Base-by-base conservation (phyloP, 371 early-diverging fungal genomes). In the Saksenaea vasiformis region DNA sequence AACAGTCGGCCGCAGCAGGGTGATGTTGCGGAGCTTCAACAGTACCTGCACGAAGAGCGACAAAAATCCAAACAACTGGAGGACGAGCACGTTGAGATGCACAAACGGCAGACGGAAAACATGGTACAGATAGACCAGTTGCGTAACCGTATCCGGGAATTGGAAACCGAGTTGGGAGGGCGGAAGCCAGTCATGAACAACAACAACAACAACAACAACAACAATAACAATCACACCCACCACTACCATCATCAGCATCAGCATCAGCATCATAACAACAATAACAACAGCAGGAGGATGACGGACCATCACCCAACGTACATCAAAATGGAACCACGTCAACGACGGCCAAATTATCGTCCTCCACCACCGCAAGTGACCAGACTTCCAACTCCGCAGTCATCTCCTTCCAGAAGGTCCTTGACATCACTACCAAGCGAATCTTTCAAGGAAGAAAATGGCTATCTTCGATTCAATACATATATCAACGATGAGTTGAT, bases 381-480 rank as follows among this genome's bases (percentile, higher is more conserved):
- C 41, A 44, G 58, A 28, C 43, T 60, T 38, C 62, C 54, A n/a
- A 62, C 54, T 9, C 55, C 62, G 17, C 62, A 35, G n/a, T 34
- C 55, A 4, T 58, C 64, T 35, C 58, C 60, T 43, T 54, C 54
- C 35, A 41, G 19, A 41, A 17, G 19, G 19, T 41, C 17, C 19
- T 41, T 41, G 19, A 5, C 43, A 15, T 14, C n/a, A 0, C 19
- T 17, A 3, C 43, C 59, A 51, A 28, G 44, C 51, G 39, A 55
- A 57, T 66, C 68, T 1, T 69, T 70, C 26, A 65, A 62, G 55
- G 73, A 73, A 61, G 73, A 73, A 68, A 71, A 70, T 28, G 76
- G 76, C 1, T 76, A 76, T 56, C 56, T 76, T 9, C 55, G 70
- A 34, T 76, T 76, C 54, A 66, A 73, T 60, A 70, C 73, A 5